Percentiles rank a stretch among this genome's conserved stretches.
Evolutionary conservation across 2,329 filamentous ascomycete genomes (phyloP).

Genomic region (Pseudogymnoascus sp.): DNA sequence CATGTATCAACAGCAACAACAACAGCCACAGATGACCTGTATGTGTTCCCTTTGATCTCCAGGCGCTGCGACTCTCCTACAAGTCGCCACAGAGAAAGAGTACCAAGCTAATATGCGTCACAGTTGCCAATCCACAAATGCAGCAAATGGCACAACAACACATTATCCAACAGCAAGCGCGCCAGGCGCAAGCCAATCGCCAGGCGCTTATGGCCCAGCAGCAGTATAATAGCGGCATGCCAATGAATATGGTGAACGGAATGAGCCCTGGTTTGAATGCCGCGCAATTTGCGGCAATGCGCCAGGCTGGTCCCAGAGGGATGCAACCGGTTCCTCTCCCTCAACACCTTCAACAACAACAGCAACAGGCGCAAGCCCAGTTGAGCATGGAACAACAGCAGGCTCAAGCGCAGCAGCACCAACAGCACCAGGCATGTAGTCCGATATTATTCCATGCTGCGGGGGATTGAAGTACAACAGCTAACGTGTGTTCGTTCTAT

Average conservation of each 20-base stretch:
- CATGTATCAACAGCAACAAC: slow-evolving; percentile 34
- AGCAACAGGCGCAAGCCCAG: slow-evolving; percentile 25
- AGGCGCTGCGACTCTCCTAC: neutral
- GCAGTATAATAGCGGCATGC: slow-evolving; percentile 40
- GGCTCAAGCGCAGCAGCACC: slow-evolving; percentile 27
- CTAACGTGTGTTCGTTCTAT: neutral
- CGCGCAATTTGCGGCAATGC: slow-evolving; percentile 45
- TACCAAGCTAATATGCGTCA: neutral
- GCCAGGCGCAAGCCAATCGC: slow-evolving; percentile 34
- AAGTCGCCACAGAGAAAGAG: neutral
- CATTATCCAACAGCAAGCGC: slow-evolving; percentile 40
- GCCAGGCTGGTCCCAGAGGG: slow-evolving; percentile 29
- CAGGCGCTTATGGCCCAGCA: slow-evolving; percentile 47
- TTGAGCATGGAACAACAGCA: slow-evolving; percentile 34
- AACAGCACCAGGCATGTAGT: slow-evolving; percentile 20
- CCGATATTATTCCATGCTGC: neutral
- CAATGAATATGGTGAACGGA: slow-evolving; percentile 44
- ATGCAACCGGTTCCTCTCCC: slow-evolving; percentile 39
- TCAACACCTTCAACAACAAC: slow-evolving; percentile 36
- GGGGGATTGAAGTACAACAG: neutral
- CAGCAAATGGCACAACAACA: slow-evolving; percentile 33
- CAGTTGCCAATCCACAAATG: slow-evolving; percentile 28
- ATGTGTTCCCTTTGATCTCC: slow-evolving; percentile 14
- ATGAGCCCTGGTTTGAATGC: slow-evolving; percentile 42
- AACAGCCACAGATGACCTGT: slow-evolving; percentile 30